Conservation (phyloP, 768 basidiomycete species). For the Russula olivacea region DNA sequence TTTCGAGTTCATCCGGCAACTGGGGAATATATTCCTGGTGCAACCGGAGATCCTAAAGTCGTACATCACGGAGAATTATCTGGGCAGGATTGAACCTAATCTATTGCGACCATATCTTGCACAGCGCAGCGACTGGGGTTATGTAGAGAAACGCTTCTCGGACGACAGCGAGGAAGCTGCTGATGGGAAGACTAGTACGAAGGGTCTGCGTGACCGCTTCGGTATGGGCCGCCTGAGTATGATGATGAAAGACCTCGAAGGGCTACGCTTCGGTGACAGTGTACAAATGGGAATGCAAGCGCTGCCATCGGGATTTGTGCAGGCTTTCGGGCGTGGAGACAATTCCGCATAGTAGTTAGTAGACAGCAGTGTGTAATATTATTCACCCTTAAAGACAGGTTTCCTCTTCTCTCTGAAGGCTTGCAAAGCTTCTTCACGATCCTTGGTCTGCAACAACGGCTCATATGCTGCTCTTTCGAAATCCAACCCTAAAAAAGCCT, state of each 20-base stretch:
- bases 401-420: conserved; percentile 83
- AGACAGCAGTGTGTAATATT: conserved; percentile 22
- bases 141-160: conserved; percentile 73
- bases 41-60: conserved; percentile 92
- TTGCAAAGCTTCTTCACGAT: conserved; percentile 75
- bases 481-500: conserved; percentile 58
- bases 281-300: conserved; percentile 49
- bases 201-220: conserved; percentile 53
- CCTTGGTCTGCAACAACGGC: conserved; percentile 62
- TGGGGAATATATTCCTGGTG: conserved; percentile 95
- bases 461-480: conserved; percentile 87
- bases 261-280: conserved; percentile 53
- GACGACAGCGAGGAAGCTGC: conserved; percentile 37
- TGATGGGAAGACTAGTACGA: conserved; percentile 39
- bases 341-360: conserved; percentile 2
- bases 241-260: conserved; percentile 86
- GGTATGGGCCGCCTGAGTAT: conserved; percentile 67
- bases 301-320: conserved; percentile 47
- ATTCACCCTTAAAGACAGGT: conserved; percentile 80
- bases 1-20: conserved; percentile 95
- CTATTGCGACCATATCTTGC: conserved; percentile 88
- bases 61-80: conserved; percentile 90
- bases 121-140: conserved; percentile 85
- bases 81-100: conserved; percentile 82
- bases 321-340: conserved; percentile 36